A percentile compares a stretch with the other conserved stretches of the same genome.
Evolutionary conservation across 2,329 filamentous ascomycete species (phyloP).

Genomic region (Paradendryphiella salina): DNA sequence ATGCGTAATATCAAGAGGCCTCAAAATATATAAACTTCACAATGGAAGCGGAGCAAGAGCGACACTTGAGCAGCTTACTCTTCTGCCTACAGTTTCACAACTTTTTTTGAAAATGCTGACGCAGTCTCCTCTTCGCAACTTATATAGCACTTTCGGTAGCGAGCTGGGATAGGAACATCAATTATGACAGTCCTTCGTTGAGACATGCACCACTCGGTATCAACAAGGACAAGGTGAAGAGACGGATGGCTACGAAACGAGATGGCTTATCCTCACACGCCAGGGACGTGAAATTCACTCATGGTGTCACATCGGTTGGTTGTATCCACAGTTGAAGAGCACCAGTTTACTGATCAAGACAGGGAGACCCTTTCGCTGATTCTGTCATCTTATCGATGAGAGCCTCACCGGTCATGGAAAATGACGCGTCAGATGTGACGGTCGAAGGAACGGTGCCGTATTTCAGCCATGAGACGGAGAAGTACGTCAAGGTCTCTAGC

Average conservation of each 20-base stretch:
- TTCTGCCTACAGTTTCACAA: too few relatives aligned
- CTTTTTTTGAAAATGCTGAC: too few relatives aligned
- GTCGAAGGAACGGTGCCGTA: slow-evolving; percentile 60
- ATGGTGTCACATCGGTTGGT: slow-evolving; percentile 50
- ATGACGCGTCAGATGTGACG: slow-evolving; percentile 51
- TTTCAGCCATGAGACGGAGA: slow-evolving; percentile 58
- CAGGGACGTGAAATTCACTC: slow-evolving; percentile 36
- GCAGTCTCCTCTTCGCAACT: too few relatives aligned
- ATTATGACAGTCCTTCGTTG: slow-evolving; percentile 68
- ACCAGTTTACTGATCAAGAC: too few relatives aligned
- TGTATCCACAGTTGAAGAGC: too few relatives aligned
- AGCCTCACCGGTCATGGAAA: slow-evolving; percentile 43
- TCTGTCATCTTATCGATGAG: slow-evolving; percentile 43
- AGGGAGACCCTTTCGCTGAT: slow-evolving; percentile 51
- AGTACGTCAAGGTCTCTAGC: slow-evolving; percentile 57
- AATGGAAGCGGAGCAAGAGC: too few relatives aligned
- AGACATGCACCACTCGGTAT: slow-evolving; percentile 67
- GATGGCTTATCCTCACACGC: background rate
- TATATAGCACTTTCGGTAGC: slow-evolving; percentile 6
- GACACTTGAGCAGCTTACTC: too few relatives aligned
- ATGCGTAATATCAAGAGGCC: too few relatives aligned
- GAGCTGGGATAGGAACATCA: slow-evolving; percentile 57
- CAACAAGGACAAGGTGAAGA: slow-evolving; percentile 63
- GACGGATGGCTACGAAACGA: slow-evolving; percentile 48
- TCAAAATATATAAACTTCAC: too few relatives aligned